Evolutionary conservation across 2,329 filamentous ascomycete genomes (phyloP).

Genomic region (Trichoderma sp.): DNA sequence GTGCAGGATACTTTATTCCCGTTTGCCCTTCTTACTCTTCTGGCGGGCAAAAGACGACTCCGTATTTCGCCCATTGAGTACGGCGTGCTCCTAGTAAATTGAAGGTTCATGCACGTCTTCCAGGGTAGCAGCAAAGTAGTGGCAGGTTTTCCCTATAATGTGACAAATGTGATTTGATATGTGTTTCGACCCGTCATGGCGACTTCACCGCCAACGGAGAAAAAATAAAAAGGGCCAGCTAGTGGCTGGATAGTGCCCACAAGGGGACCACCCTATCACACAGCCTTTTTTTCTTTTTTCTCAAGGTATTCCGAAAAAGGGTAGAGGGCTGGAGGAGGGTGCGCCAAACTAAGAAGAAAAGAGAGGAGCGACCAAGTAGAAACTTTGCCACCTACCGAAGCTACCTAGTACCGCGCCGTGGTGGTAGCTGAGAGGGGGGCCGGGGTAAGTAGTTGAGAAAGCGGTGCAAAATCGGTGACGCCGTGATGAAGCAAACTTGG

Average conservation of each 20-base stretch:
- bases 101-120: conserved; percentile 7
- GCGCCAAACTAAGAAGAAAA: conserved; percentile 10
- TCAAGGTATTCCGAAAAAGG: not conserved
- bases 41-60: not conserved
- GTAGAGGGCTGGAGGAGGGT: not conserved
- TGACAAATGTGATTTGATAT: not conserved
- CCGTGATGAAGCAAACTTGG: conserved; percentile 11
- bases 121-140: not conserved
- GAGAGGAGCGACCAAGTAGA: not conserved
- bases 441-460: not conserved
- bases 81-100: conserved; percentile 15
- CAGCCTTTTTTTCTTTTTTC: not conserved
- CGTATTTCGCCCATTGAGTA: not conserved
- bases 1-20: not conserved
- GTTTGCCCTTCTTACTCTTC: not conserved
- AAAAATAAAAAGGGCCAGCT: not conserved
- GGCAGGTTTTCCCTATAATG: not conserved
- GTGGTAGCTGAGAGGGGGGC: not conserved
- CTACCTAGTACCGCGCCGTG: not conserved
- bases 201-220: conserved; percentile 14
- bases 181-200: conserved; percentile 7
- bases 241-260: conserved; percentile 1
- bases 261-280: conserved; percentile 1
- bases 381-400: conserved; percentile 9
- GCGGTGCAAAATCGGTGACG: conserved; percentile 17